phyloP scores from a whole-genome alignment of 2,329 filamentous ascomycete genomes.

The Colletotrichum sp. region DNA sequence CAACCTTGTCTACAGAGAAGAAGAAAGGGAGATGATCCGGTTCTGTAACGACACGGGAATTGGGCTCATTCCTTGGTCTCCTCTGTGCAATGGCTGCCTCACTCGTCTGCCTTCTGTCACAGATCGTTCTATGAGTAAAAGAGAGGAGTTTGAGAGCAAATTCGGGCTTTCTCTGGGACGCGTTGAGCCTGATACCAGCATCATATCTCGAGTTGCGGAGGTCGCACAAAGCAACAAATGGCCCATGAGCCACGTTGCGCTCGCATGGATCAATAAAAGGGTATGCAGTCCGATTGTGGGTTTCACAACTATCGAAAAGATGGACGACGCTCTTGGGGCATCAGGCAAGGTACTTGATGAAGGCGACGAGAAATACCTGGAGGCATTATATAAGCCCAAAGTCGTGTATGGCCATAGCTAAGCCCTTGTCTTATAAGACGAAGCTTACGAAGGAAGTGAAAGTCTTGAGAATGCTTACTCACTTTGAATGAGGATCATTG shows the following conservation, averaged over 20 bases:
- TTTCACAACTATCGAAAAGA: constrained; percentile 58
- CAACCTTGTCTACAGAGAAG: not conserved
- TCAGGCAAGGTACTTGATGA: constrained; percentile 51
- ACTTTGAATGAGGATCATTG: too few relatives aligned
- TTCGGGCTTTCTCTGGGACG: not conserved
- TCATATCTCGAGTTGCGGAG: constrained; percentile 48
- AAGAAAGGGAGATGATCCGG: not conserved
- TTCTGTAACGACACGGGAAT: not conserved
- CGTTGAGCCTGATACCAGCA: not conserved
- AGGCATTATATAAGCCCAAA: constrained; percentile 60
- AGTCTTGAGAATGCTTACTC: too few relatives aligned
- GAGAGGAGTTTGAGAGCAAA: not conserved
- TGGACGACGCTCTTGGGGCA: constrained; percentile 62
- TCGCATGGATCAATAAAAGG: constrained; percentile 64
- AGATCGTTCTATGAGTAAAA: not conserved
- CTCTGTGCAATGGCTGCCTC: not conserved
- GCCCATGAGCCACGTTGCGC: constrained; percentile 67
- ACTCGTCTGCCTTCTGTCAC: not conserved
- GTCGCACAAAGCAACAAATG: constrained; percentile 60
- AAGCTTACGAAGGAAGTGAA: too few relatives aligned
- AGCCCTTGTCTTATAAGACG: not conserved
- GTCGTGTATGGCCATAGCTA: not conserved
- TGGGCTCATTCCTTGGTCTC: not conserved
- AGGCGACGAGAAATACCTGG: constrained; percentile 65
- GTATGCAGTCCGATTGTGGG: constrained; percentile 65